Conservation (phyloP, 2,329 filamentous ascomycete species). For the Fonsecaea monophora region DNA sequence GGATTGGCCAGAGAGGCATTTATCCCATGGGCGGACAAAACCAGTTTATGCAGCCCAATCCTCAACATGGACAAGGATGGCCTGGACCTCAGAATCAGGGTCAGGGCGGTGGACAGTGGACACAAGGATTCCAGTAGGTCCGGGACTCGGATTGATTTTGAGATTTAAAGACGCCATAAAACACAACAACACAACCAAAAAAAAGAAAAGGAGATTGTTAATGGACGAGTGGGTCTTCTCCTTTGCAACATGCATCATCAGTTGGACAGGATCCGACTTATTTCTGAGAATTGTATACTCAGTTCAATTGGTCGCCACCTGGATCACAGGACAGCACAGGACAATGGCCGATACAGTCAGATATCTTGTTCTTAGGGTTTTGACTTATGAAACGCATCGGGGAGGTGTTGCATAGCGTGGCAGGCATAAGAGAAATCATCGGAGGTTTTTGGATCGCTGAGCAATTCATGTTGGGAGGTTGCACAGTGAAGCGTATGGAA, state of each 20-base stretch:
- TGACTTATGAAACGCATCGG: conserved; percentile 18
- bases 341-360: conserved; percentile 29
- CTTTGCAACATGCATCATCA: background rate
- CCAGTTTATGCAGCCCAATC: conserved; percentile 38
- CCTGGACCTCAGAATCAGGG: conserved; percentile 32
- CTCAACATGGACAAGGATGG: conserved; percentile 38
- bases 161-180: background rate
- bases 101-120: conserved; percentile 35
- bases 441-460: background rate
- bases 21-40: conserved; percentile 36
- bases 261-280: conserved; percentile 12
- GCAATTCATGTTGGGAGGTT: conserved; percentile 18
- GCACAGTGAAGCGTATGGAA: conserved; percentile 30
- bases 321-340: conserved; percentile 36
- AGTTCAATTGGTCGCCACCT: conserved; percentile 21
- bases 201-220: background rate
- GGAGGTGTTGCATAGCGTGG: conserved; percentile 31
- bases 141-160: background rate
- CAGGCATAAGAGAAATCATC: conserved; percentile 13
- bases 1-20: conserved; percentile 36
- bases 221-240: background rate
- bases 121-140: conserved; percentile 33
- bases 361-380: conserved; percentile 20
- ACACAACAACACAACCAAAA: background rate
- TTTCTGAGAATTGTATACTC: conserved; percentile 16